These are phyloP conservation scores for Acacia confusa DNA, from an alignment of 306 rosid genomes.

Conservation along the genomic window DNA sequence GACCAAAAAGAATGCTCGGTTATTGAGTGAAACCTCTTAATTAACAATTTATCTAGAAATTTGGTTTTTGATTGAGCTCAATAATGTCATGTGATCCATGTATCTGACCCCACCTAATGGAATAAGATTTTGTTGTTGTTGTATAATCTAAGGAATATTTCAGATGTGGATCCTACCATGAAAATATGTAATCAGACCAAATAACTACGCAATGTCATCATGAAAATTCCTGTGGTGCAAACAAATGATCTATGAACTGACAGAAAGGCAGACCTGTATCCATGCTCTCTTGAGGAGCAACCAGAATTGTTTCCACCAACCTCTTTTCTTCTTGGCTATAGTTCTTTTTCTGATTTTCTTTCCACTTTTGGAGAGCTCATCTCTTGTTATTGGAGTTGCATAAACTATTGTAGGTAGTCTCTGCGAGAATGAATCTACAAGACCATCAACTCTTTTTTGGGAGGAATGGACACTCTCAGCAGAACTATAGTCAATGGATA, in stretches of 20 bases:
- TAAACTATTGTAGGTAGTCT: conserved; percentile 56
- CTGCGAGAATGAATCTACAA: conserved; percentile 77
- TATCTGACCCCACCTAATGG: too few species aligned
- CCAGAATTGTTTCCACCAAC: conserved; percentile 91
- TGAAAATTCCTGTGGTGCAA: conserved; percentile 20
- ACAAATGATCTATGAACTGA: conserved; percentile 4
- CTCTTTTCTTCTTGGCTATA: conserved; percentile 54
- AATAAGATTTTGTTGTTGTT: too few species aligned
- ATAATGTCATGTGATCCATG: too few species aligned
- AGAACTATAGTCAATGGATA: conserved; percentile 90
- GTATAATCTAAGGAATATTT: neutral
- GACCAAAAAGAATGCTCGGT: too few species aligned
- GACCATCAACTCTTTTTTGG: conserved; percentile 65
- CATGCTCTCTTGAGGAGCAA: conserved; percentile 94
- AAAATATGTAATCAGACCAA: neutral
- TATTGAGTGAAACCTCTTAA: too few species aligned
- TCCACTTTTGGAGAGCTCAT: conserved; percentile 43
- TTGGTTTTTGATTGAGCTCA: too few species aligned
- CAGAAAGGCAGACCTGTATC: conserved; percentile 73
- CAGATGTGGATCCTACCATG: neutral
- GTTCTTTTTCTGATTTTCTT: conserved; percentile 43
- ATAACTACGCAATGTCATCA: neutral
- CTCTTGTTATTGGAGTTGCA: conserved; percentile 69
- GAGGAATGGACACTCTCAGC: conserved; percentile 81
- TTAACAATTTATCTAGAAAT: too few species aligned